phyloP scores from a whole-genome alignment of 257 asterid species.

The Knoxia roxburghii region DNA sequence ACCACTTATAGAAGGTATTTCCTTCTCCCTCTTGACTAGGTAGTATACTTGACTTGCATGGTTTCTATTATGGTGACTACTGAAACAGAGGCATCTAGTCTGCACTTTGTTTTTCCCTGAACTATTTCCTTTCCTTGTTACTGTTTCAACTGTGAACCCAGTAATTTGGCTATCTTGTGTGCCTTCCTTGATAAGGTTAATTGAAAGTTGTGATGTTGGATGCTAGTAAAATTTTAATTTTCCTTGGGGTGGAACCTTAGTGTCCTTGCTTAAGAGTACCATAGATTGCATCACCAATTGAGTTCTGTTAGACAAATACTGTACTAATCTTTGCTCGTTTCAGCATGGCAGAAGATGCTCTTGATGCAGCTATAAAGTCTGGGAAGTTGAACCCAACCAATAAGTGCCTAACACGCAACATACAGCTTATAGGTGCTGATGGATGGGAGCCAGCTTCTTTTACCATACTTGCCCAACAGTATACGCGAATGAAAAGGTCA shows the following conservation, averaged over 20 bases:
- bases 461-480: slow-evolving; percentile 81
- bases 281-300: neutral
- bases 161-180: neutral
- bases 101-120: neutral
- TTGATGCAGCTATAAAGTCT: slow-evolving; percentile 71
- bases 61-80: neutral
- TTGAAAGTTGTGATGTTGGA: neutral
- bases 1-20: slow-evolving; percentile 93
- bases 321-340: slow-evolving; percentile 26
- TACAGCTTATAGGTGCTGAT: slow-evolving; percentile 83
- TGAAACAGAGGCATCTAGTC: neutral
- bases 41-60: neutral
- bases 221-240: neutral
- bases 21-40: neutral
- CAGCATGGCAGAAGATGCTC: slow-evolving; percentile 99
- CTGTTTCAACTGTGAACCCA: neutral
- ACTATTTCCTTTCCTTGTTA: neutral
- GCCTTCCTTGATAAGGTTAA: slow-evolving; percentile 2
- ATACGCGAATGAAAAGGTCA: slow-evolving; percentile 73
- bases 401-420: slow-evolving; percentile 57
- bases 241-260: neutral
- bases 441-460: slow-evolving; percentile 98
- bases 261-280: neutral
- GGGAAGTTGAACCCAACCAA: slow-evolving; percentile 72
- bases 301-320: slow-evolving; percentile 11